Conservation (phyloP, 345 rosid species). For the Lagerstroemia speciosa region DNA sequence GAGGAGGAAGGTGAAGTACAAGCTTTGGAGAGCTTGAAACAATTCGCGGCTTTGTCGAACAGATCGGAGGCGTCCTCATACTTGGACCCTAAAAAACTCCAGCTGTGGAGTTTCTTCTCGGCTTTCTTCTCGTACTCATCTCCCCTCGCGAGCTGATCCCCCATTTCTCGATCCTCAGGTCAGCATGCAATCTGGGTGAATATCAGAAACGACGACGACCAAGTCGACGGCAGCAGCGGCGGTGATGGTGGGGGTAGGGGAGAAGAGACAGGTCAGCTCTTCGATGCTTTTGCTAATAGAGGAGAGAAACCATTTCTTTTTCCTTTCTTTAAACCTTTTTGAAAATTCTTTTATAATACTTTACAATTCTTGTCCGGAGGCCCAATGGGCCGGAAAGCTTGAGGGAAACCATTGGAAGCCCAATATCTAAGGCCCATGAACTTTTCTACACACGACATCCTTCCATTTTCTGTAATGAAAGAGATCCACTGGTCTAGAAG, state of each 20-base stretch:
- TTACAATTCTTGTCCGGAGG: neutral
- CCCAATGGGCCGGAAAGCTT: neutral
- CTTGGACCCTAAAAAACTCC: conserved; percentile 58
- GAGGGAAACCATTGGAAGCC: neutral
- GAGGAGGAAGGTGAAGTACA: conserved; percentile 21
- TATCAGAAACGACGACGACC: neutral
- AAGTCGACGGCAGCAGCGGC: neutral
- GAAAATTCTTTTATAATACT: neutral
- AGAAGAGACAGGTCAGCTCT: neutral
- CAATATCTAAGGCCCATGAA: neutral
- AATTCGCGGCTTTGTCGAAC: conserved; percentile 65
- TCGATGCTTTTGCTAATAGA: neutral
- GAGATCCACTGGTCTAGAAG: too few species aligned
- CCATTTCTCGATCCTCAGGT: conserved; percentile 24
- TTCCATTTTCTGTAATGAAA: too few species aligned
- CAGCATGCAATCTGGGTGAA: neutral
- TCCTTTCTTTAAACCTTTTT: neutral
- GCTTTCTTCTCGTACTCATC: conserved; percentile 63
- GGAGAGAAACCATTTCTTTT: neutral
- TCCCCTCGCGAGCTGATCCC: conserved; percentile 46
- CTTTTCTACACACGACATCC: too few species aligned
- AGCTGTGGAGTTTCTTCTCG: conserved; percentile 53
- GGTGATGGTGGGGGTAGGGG: neutral
- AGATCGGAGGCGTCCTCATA: conserved; percentile 72
- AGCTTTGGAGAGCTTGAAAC: conserved; percentile 62